Evolutionary conservation across 306 rosid genomes (phyloP).

Genomic region (Alnus rubra): DNA sequence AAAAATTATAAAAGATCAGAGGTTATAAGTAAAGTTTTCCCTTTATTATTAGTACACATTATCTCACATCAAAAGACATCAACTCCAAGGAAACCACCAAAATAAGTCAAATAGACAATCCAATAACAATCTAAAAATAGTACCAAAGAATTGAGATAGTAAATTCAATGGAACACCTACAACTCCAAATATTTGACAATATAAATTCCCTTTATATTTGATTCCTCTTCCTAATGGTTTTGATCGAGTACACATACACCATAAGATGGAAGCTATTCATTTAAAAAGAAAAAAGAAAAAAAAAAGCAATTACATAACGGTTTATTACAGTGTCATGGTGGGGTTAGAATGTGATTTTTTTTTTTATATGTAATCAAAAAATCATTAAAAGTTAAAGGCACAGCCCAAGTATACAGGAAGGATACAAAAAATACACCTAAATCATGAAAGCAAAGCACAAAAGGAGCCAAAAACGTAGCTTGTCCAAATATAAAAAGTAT

Average conservation of each 20-base stretch:
- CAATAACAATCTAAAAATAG: not conserved
- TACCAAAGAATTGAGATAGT: not conserved
- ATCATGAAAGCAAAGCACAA: no score
- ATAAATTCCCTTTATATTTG: not conserved
- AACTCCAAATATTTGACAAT: not conserved
- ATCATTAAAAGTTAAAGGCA: no score
- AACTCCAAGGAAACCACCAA: not conserved
- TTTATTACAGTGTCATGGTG: not conserved
- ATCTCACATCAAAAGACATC: not conserved
- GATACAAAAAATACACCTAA: no score
- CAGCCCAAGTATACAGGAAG: no score
- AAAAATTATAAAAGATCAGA: no score
- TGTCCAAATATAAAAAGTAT: no score
- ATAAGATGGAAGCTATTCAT: no score
- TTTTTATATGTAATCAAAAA: no score
- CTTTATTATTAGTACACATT: no score
- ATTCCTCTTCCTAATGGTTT: not conserved
- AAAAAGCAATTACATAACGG: not conserved
- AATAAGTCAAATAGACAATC: not conserved
- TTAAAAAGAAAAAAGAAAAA: not conserved
- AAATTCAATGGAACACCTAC: not conserved
- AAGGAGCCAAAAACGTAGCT: no score
- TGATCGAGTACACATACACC: not conserved
- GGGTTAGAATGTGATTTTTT: no score
- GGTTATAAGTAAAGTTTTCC: no score